phyloP scores from a whole-genome alignment of 495 filamentous ascomycete genomes.

The Aspergillus mulundensis region DNA sequence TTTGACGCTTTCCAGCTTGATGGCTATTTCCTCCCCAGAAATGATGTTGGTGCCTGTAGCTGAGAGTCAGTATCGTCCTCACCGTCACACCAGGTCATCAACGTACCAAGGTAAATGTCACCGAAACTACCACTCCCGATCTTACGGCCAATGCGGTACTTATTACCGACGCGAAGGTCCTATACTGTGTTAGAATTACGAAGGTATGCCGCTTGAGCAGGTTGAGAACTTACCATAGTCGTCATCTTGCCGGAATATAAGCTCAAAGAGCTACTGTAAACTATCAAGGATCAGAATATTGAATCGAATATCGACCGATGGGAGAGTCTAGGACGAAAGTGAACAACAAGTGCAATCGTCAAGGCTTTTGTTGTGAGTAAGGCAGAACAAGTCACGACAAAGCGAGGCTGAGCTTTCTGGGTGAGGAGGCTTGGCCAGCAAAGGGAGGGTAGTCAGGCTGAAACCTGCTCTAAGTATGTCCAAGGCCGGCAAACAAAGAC shows the following conservation, averaged over 20 bases:
- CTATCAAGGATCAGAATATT: constrained; percentile 7
- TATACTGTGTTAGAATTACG: constrained; percentile 34
- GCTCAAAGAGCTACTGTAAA: constrained; percentile 40
- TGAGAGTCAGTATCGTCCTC: constrained; percentile 7
- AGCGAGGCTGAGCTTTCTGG: constrained; percentile 15
- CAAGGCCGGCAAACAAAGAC: not conserved
- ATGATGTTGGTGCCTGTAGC: constrained; percentile 93
- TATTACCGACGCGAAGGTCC: constrained; percentile 99
- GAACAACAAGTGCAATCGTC: constrained; percentile 1
- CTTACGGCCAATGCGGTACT: constrained; percentile 99
- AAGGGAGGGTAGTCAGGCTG: constrained; percentile 11
- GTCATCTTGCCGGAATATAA: constrained; percentile 40
- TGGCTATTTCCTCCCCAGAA: constrained; percentile 98
- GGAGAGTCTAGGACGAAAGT: constrained; percentile 18
- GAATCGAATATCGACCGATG: constrained; percentile 9
- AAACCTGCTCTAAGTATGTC: not conserved
- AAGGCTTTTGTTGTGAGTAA: constrained; percentile 15
- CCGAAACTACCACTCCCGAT: constrained; percentile 98
- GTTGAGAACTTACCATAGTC: constrained; percentile 39
- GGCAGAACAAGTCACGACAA: constrained; percentile 10
- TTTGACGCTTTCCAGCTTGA: constrained; percentile 99
- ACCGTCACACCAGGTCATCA: not conserved
- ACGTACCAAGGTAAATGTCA: constrained; percentile 93
- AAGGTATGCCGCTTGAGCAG: not conserved
- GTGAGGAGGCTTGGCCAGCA: constrained; percentile 14